Conservation (phyloP, 2,329 filamentous ascomycete species). For the Apiospora sp. region DNA sequence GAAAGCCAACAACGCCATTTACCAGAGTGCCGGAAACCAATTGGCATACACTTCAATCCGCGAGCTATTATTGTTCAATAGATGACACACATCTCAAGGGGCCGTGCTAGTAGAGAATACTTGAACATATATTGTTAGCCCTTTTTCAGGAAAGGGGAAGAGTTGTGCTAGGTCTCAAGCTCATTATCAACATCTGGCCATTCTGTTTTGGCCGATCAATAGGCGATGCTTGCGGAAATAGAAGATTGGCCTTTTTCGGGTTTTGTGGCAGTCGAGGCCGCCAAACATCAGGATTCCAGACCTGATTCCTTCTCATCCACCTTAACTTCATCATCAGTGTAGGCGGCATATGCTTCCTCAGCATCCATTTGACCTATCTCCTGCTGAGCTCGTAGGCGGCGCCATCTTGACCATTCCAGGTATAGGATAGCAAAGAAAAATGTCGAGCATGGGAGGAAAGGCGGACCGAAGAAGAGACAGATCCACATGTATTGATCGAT, state of each 20-base stretch:
- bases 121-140: neutral
- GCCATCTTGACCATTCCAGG: neutral
- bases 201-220: neutral
- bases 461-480: neutral
- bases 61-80: neutral
- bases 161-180: neutral
- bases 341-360: too few relatives aligned
- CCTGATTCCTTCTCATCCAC: neutral
- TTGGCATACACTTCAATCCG: neutral
- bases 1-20: conserved; percentile 19
- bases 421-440: neutral
- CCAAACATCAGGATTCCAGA: neutral
- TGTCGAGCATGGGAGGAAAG: neutral
- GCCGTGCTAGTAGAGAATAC: too few relatives aligned
- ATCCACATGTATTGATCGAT: neutral
- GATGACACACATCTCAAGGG: neutral
- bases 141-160: neutral
- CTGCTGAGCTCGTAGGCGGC: neutral
- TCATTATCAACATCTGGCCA: neutral
- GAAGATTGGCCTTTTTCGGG: too few relatives aligned
- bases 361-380: too few relatives aligned
- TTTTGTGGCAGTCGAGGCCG: neutral
- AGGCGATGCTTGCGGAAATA: neutral
- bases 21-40: conserved; percentile 12
- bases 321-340: neutral